Percentiles rank a stretch among this genome's conserved stretches.
Evolutionary conservation across 108 stramenopile genomes (phyloP).

Genomic region (Skeletonema marinoi): DNA sequence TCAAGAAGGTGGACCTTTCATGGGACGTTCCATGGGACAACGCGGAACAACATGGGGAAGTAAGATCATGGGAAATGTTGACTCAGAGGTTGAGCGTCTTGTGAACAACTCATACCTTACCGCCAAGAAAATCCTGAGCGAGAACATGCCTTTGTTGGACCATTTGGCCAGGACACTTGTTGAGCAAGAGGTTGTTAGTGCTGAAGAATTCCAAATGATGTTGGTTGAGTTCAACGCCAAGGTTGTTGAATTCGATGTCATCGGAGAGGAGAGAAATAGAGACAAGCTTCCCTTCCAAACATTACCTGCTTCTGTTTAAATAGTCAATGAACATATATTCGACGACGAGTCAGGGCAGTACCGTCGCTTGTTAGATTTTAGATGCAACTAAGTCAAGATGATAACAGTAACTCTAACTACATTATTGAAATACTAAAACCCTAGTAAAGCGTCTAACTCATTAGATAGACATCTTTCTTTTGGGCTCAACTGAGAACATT

Average conservation of each 20-base stretch:
- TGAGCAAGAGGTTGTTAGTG: constrained; percentile 93
- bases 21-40: constrained; percentile 50
- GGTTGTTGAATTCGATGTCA: constrained; percentile 64
- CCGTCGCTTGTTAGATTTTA: constrained; percentile 59
- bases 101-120: constrained; percentile 90
- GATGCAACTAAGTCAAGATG: constrained; percentile 88
- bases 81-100: constrained; percentile 92
- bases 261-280: constrained; percentile 58
- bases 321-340: not conserved
- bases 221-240: constrained; percentile 79
- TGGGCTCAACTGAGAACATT: too few relatives aligned
- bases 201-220: constrained; percentile 95
- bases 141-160: constrained; percentile 85
- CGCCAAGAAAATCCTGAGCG: constrained; percentile 84
- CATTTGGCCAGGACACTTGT: constrained; percentile 77
- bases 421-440: too few relatives aligned
- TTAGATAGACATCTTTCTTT: too few relatives aligned
- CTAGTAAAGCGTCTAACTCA: too few relatives aligned
- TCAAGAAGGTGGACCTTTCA: constrained; percentile 68
- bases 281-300: constrained; percentile 87
- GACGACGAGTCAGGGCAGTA: not conserved
- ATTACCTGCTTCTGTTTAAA: constrained; percentile 34
- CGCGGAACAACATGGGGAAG: constrained; percentile 81
- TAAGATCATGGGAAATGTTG: constrained; percentile 73
- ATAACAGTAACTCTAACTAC: constrained; percentile 28